Evolutionary conservation across 148 eudicot species (phyloP).

Genomic region (Cornus suecica): DNA sequence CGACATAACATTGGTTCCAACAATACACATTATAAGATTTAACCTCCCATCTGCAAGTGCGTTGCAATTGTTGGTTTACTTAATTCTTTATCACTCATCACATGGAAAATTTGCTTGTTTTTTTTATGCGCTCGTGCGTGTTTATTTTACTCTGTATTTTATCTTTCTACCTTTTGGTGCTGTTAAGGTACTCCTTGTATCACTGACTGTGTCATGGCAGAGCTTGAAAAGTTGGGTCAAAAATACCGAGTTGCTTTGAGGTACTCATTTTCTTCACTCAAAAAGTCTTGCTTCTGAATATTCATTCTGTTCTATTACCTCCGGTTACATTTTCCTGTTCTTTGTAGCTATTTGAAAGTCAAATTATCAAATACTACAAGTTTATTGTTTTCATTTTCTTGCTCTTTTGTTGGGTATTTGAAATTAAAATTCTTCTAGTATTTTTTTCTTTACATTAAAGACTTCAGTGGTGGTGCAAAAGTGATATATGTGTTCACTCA

Average conservation of each 20-base stretch:
- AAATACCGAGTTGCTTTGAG: conserved; percentile 93
- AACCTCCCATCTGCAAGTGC: not conserved
- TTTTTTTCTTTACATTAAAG: not conserved
- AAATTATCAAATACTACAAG: not conserved
- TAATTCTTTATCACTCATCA: not conserved
- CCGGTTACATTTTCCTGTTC: not conserved
- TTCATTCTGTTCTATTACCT: not conserved
- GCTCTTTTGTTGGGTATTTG: not conserved
- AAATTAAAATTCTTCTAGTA: too few relatives aligned
- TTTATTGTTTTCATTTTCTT: too few relatives aligned
- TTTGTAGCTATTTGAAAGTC: not conserved
- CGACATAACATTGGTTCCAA: too few relatives aligned
- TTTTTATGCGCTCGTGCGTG: too few relatives aligned
- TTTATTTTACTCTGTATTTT: not conserved
- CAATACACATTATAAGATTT: not conserved
- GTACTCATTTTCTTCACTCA: conserved; percentile 27
- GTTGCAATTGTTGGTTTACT: not conserved
- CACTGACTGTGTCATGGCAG: conserved; percentile 98
- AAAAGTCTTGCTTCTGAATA: not conserved
- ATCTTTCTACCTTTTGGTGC: not conserved
- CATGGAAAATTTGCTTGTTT: not conserved
- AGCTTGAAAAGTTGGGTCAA: conserved; percentile 93
- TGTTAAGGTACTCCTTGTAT: conserved; percentile 90
- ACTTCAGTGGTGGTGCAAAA: not conserved
- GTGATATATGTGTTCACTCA: not conserved